Base-by-base conservation (phyloP, 805 yeast species). In the Candida golubevii region DNA sequence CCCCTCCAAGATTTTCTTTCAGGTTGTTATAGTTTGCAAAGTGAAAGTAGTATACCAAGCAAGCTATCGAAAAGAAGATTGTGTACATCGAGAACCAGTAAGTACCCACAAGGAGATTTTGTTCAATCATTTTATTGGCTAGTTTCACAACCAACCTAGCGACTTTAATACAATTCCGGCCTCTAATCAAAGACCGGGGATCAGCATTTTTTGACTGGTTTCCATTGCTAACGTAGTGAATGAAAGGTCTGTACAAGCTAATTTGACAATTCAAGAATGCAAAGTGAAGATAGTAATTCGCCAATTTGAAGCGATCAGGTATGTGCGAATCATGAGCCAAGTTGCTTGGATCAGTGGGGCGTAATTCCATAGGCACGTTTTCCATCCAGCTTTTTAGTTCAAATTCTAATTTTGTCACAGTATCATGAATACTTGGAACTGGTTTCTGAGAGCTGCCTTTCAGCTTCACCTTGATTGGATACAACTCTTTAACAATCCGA, bases 41-140 rank as follows among this genome's bases (percentile, higher is more conserved):
- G 61, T 86, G 91, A 45, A 79, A 84, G 59, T 88, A 88, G 57
- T 83, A 87, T 13, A 87, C 85, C 54, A 88, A 70, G 57, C 95
- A 85, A 0, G 96, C 95, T 47, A 88, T 88, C 2, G 95, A 82
- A 65, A 87, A 88, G 61, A 88, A 89, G 6, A 89, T 83, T 0
- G 96, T 87, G 61, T 89, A 89, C 58, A 86, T 85, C 7, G 93
- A 82, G 59, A 88, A 89, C 96, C 96, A 88, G 59, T 89, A 90
- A 2, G 93, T 85, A 0, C 96, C 96, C 51, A 82, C 79, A 33
- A 89, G 67, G 62, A 87, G 72, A 46, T 82, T 74, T 49, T 81
- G 79, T 51, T 78, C 75, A 49, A 85, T 81, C 88, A 89, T 80
- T 57, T 84, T 88, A 54, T 85, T 80, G 0, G 96, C 88, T 45